These are phyloP conservation scores for Neurospora sp. DNA, from an alignment of 495 filamentous ascomycete species.

Conservation along the genomic window DNA sequence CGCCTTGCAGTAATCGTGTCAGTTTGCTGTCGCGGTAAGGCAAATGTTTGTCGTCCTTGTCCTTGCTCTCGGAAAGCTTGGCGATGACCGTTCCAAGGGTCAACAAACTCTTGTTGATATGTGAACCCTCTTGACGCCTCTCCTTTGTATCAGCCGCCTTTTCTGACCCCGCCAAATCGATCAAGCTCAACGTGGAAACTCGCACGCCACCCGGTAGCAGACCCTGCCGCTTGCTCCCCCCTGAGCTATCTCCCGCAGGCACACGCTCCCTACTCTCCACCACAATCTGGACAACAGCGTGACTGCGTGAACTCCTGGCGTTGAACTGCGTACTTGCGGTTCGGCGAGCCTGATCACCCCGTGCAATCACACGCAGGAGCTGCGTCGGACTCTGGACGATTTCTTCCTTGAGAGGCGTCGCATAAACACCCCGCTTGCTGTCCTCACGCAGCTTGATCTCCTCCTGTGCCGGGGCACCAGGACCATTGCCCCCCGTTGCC, in stretches of 20 bases:
- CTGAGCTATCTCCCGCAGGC: constrained; percentile 36
- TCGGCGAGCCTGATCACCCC: constrained; percentile 81
- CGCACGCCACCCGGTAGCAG: constrained; percentile 83
- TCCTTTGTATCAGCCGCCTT: constrained; percentile 93
- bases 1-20: constrained; percentile 84
- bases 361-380: constrained; percentile 85
- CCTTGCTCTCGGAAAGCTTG: constrained; percentile 70
- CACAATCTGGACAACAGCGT: constrained; percentile 97
- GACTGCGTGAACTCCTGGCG: constrained; percentile 88
- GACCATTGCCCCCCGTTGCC: constrained; percentile 36
- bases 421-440: constrained; percentile 91
- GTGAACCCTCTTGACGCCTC: constrained; percentile 84
- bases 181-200: constrained; percentile 89
- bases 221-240: constrained; percentile 54
- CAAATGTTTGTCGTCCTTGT: constrained; percentile 82
- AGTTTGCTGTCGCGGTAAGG: constrained; percentile 97
- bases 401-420: constrained; percentile 91
- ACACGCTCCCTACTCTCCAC: constrained; percentile 90
- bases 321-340: constrained; percentile 96
- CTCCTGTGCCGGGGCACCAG: constrained; percentile 49
- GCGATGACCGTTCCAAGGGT: constrained; percentile 94
- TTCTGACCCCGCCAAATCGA: constrained; percentile 94
- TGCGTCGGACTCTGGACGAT: constrained; percentile 98
- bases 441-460: constrained; percentile 97
- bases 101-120: constrained; percentile 96